phyloP scores from a whole-genome alignment of 73 alveolate species.

The Effrenium voratum region DNA sequence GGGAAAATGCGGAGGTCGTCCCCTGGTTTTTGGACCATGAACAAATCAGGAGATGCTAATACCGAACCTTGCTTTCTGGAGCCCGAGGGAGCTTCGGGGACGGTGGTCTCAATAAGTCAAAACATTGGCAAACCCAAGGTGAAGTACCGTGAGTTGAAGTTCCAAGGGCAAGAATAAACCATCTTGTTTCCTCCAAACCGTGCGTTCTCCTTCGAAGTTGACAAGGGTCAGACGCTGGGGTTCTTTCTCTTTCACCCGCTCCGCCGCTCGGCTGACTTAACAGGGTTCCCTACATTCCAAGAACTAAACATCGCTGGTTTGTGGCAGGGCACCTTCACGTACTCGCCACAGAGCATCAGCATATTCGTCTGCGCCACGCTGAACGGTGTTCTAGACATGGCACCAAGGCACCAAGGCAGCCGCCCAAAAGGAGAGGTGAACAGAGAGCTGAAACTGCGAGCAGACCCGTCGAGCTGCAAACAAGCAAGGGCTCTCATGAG shows the following conservation, averaged over 20 bases:
- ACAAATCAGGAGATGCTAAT: too few relatives aligned
- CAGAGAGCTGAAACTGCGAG: too few relatives aligned
- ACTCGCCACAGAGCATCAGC: slow-evolving; percentile 7
- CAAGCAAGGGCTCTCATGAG: not conserved
- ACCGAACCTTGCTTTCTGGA: too few relatives aligned
- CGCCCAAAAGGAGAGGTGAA: too few relatives aligned
- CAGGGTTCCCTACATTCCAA: not conserved
- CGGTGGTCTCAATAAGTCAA: too few relatives aligned
- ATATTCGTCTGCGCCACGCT: not conserved
- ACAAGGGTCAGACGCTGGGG: not conserved
- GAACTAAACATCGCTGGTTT: not conserved
- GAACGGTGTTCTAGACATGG: slow-evolving; percentile 14
- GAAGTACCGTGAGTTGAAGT: too few relatives aligned
- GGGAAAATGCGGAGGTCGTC: too few relatives aligned
- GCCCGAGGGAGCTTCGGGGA: too few relatives aligned
- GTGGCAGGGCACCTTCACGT: too few relatives aligned
- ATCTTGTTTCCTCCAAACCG: not conserved
- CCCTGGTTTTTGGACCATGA: too few relatives aligned
- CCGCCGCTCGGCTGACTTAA: not conserved
- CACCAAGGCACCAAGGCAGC: too few relatives aligned
- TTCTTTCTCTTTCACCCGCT: not conserved
- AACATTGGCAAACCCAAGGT: too few relatives aligned
- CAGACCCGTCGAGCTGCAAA: not conserved
- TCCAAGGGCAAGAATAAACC: not conserved
- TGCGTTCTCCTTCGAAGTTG: not conserved